Evolutionary conservation across 371 early-diverging fungal genomes (phyloP).

Genomic region (Amoeboaphelidium protococcarum): DNA sequence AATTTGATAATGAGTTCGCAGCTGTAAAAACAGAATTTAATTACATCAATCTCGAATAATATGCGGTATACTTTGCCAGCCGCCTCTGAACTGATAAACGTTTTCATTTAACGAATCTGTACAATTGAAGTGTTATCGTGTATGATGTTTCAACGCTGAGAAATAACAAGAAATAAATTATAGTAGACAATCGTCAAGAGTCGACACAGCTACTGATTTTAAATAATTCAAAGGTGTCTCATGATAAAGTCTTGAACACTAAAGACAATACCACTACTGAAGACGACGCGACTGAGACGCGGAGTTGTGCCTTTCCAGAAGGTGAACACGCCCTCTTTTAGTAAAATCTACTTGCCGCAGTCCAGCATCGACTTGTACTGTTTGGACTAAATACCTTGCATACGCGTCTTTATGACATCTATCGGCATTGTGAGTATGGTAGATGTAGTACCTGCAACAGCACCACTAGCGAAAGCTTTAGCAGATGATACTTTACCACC

Average conservation of each 20-base stretch:
- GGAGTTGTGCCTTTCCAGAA: conserved; percentile 85
- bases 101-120: background rate
- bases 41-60: no score
- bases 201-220: background rate
- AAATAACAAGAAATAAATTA: background rate
- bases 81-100: background rate
- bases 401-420: conserved; percentile 76
- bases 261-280: background rate
- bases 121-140: background rate
- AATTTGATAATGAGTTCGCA: no score
- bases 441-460: conserved; percentile 56
- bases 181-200: background rate
- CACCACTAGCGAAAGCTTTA: conserved; percentile 6
- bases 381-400: conserved; percentile 51
- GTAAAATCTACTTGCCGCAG: conserved; percentile 37
- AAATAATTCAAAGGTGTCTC: background rate
- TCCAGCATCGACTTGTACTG: conserved; percentile 40
- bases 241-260: background rate
- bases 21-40: no score
- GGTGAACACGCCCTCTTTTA: conserved; percentile 42
- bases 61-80: no score
- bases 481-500: conserved; percentile 5
- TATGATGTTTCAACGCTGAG: background rate
- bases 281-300: conserved; percentile 28
- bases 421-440: conserved; percentile 82